Conservation (phyloP, 768 basidiomycete genomes). For the Pulveroboletus ravenelii region DNA sequence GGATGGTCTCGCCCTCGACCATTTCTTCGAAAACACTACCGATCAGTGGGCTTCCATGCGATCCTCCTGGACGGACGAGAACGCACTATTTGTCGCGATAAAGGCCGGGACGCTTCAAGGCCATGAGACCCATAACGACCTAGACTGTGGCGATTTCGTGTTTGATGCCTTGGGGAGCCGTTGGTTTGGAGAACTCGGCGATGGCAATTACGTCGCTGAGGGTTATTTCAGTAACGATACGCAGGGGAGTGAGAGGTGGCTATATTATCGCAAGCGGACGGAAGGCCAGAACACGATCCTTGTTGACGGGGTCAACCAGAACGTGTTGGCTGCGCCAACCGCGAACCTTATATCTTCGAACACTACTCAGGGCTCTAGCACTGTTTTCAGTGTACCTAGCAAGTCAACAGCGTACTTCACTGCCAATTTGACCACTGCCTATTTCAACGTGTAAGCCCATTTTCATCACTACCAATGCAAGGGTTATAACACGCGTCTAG, state of each 20-base stretch:
- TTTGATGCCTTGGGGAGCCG: constrained; percentile 89
- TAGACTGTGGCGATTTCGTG: constrained; percentile 94
- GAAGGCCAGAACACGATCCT: constrained; percentile 96
- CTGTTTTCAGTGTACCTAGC: constrained; percentile 56
- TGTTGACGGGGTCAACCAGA: constrained; percentile 73
- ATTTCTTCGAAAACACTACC: constrained; percentile 63
- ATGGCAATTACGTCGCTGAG: constrained; percentile 71
- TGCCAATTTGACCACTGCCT: constrained; percentile 75
- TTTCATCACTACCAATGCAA: neutral
- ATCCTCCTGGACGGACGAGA: constrained; percentile 84
- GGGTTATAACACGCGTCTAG: constrained; percentile 33
- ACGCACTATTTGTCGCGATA: constrained; percentile 80
- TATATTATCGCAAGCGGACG: constrained; percentile 94
- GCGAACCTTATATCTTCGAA: constrained; percentile 47
- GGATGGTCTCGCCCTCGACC: constrained; percentile 79
- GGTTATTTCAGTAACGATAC: constrained; percentile 75
- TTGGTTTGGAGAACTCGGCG: constrained; percentile 94
- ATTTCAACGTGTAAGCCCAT: constrained; percentile 59
- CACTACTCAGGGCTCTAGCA: constrained; percentile 82
- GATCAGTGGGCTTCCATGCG: constrained; percentile 92
- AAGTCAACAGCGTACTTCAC: constrained; percentile 78
- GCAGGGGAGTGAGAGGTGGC: constrained; percentile 73
- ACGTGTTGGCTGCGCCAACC: constrained; percentile 62
- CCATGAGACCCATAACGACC: constrained; percentile 93
- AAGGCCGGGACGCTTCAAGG: constrained; percentile 78